These are phyloP conservation scores for Elsinoe necatrix DNA, from an alignment of 2,329 filamentous ascomycete genomes.

Conservation along the genomic window DNA sequence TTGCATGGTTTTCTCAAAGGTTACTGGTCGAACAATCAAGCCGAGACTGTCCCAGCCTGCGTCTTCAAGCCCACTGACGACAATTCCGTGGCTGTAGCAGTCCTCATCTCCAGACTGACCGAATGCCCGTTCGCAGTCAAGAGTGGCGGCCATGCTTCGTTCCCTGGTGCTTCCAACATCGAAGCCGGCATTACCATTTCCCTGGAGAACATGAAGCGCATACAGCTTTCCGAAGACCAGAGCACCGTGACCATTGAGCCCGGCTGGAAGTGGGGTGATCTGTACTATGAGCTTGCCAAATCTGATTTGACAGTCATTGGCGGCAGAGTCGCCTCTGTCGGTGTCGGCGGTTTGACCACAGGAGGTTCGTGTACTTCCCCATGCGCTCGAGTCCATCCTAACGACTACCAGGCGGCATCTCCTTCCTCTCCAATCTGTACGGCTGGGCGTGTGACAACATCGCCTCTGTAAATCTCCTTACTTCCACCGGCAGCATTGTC, in stretches of 20 bases:
- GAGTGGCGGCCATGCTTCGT: slow-evolving; percentile 24
- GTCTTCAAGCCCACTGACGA: slow-evolving; percentile 3
- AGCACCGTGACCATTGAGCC: slow-evolving; percentile 17
- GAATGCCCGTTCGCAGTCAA: slow-evolving; percentile 23
- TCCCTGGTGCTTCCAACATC: slow-evolving; percentile 22
- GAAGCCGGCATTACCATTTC: slow-evolving; percentile 23
- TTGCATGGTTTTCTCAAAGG: not conserved
- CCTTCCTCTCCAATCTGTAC: slow-evolving; percentile 11
- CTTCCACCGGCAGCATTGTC: slow-evolving; percentile 42
- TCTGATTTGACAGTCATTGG: slow-evolving; percentile 5
- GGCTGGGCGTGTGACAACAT: slow-evolving; percentile 14
- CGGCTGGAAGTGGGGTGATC: slow-evolving; percentile 2
- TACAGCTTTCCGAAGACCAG: slow-evolving; percentile 8
- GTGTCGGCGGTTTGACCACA: not conserved
- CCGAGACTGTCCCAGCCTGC: slow-evolving; percentile 1
- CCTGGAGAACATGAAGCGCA: slow-evolving; percentile 9
- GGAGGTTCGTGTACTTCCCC: slow-evolving; percentile 3
- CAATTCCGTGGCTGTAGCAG: not conserved
- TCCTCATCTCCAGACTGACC: not conserved
- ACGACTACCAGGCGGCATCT: slow-evolving; percentile 8
- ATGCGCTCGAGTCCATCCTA: not conserved
- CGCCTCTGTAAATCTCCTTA: slow-evolving; percentile 31
- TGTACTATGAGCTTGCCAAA: not conserved
- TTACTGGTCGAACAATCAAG: slow-evolving; percentile 8
- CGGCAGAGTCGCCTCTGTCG: not conserved